Percentiles rank a stretch among this genome's conserved stretches.
Evolutionary conservation across 2,329 filamentous ascomycete genomes (phyloP).

Genomic region (Monilinia fructicola): DNA sequence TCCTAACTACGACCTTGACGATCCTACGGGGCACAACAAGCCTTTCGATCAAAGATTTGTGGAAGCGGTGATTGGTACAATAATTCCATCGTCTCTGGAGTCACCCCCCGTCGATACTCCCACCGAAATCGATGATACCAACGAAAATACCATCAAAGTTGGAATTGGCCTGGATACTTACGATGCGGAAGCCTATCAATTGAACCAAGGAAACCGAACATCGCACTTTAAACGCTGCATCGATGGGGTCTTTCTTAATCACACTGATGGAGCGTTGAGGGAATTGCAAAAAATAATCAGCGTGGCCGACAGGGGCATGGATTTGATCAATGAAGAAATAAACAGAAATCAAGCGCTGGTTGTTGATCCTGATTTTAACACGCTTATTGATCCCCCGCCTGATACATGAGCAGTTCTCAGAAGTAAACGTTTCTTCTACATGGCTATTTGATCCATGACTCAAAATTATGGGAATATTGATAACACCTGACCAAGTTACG

Average conservation of each 20-base stretch:
- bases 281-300: conserved; percentile 39
- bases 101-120: neutral
- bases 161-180: conserved; percentile 27
- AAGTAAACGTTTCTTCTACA: neutral
- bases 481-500: neutral
- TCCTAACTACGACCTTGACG: conserved; percentile 37
- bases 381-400: neutral
- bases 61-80: conserved; percentile 34
- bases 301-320: conserved; percentile 40
- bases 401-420: neutral
- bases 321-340: conserved; percentile 31
- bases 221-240: conserved; percentile 38
- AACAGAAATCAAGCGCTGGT: conserved; percentile 16
- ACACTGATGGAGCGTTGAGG: conserved; percentile 38
- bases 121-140: neutral
- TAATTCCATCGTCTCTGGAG: neutral
- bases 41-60: conserved; percentile 41
- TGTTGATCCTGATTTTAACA: neutral
- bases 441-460: neutral
- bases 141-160: neutral
- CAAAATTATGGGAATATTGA: neutral
- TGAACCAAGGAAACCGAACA: conserved; percentile 36
- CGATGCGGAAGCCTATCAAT: conserved; percentile 38
- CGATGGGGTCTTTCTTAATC: conserved; percentile 40
- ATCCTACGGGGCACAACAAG: conserved; percentile 31